These are phyloP conservation scores for Limnanthes douglasii DNA, from an alignment of 345 rosid genomes.

Conservation along the genomic window DNA sequence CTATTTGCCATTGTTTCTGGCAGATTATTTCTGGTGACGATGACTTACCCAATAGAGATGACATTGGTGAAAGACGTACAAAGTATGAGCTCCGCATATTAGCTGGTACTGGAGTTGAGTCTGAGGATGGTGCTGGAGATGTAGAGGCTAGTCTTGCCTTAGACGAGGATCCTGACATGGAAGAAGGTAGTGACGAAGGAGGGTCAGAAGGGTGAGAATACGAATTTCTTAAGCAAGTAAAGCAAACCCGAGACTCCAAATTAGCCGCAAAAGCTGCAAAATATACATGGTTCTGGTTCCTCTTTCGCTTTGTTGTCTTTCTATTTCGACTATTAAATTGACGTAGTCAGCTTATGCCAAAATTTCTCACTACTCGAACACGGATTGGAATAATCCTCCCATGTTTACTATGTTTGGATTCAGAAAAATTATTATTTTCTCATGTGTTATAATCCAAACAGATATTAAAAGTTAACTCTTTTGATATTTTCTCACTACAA, in stretches of 20 bases:
- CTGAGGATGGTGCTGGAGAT: conserved; percentile 36
- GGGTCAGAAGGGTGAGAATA: conserved; percentile 31
- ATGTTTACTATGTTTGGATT: conserved; percentile 6
- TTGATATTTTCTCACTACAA: too few relatives aligned
- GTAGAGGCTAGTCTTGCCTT: conserved; percentile 13
- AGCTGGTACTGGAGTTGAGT: conserved; percentile 58
- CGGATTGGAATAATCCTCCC: not conserved
- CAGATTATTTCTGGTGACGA: conserved; percentile 79
- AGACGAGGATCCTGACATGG: conserved; percentile 16
- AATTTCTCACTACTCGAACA: not conserved
- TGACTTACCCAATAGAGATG: conserved; percentile 81
- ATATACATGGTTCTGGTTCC: conserved; percentile 60
- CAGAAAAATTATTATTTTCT: too few relatives aligned
- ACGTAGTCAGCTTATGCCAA: not conserved
- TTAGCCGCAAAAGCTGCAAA: conserved; percentile 54
- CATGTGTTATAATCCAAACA: too few relatives aligned
- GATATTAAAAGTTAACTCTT: too few relatives aligned
- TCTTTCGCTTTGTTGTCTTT: too few relatives aligned
- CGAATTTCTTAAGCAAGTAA: conserved; percentile 53
- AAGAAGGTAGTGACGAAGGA: conserved; percentile 19
- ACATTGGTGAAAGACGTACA: conserved; percentile 90
- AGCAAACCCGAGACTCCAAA: conserved; percentile 35
- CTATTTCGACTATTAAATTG: too few relatives aligned
- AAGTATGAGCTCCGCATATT: conserved; percentile 71
- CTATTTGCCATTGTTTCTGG: conserved; percentile 3